Conservation (phyloP, 2,329 filamentous ascomycete genomes). For the Colletotrichum filicis region DNA sequence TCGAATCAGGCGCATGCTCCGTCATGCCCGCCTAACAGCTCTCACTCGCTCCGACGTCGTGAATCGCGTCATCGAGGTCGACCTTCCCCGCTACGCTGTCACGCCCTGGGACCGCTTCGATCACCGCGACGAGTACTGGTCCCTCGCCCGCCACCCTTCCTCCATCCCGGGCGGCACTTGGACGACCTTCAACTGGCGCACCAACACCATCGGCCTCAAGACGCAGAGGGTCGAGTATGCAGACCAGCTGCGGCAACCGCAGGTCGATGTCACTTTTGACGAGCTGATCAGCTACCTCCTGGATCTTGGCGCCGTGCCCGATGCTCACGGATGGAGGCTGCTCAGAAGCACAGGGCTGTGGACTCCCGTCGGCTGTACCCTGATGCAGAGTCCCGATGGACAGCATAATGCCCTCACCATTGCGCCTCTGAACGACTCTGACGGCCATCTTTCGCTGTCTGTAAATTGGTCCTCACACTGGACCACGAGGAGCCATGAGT, state of each 20-base stretch:
- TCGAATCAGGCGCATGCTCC: constrained; percentile 68
- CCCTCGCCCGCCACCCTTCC: constrained; percentile 60
- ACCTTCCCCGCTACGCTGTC: constrained; percentile 72
- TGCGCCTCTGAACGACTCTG: constrained; percentile 67
- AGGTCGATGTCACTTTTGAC: constrained; percentile 66
- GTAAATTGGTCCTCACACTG: constrained; percentile 66
- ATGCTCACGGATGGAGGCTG: constrained; percentile 68
- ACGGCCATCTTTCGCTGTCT: constrained; percentile 68
- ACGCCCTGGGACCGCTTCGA: constrained; percentile 67
- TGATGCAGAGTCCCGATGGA: constrained; percentile 65
- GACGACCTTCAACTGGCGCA: constrained; percentile 75
- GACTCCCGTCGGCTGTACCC: constrained; percentile 67
- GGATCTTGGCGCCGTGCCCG: constrained; percentile 71
- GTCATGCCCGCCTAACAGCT: constrained; percentile 65
- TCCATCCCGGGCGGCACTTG: constrained; percentile 69
- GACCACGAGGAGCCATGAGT: constrained; percentile 61
- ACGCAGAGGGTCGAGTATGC: constrained; percentile 73
- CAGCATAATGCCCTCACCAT: constrained; percentile 62
- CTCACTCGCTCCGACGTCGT: constrained; percentile 72
- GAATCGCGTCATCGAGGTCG: constrained; percentile 74
- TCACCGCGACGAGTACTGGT: constrained; percentile 68
- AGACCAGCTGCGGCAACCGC: constrained; percentile 63
- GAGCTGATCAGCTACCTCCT: constrained; percentile 71
- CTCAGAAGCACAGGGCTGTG: constrained; percentile 67
- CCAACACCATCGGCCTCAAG: constrained; percentile 70